Conservation (phyloP, 1,284 basidiomycete genomes). For the Amylostereum areolatum region DNA sequence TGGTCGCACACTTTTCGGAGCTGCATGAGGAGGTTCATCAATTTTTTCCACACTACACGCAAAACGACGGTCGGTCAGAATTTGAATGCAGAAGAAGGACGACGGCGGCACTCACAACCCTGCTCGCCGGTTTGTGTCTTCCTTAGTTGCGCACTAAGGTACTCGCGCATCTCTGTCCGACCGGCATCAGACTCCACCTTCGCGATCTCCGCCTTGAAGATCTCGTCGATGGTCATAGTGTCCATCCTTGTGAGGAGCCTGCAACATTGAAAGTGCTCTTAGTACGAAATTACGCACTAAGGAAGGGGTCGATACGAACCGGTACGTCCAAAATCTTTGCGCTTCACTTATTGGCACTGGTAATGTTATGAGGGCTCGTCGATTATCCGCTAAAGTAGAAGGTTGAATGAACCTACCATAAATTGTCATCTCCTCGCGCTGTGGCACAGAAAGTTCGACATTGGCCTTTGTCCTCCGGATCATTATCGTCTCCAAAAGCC, state of each 20-base stretch:
- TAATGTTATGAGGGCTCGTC: no score
- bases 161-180: constrained; percentile 32
- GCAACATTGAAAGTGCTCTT: neutral
- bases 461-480: constrained; percentile 51
- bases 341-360: constrained; percentile 48
- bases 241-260: constrained; percentile 48
- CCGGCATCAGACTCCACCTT: constrained; percentile 27
- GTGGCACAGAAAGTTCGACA: constrained; percentile 46
- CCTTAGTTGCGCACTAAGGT: constrained; percentile 26
- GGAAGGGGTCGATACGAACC: neutral
- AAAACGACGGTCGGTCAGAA: no score
- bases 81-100: no score
- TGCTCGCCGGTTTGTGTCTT: constrained; percentile 20
- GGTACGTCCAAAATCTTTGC: constrained; percentile 57
- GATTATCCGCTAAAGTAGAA: no score
- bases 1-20: constrained; percentile 53
- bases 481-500: constrained; percentile 48
- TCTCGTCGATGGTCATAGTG: constrained; percentile 36
- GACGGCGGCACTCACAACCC: constrained; percentile 21
- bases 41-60: constrained; percentile 39
- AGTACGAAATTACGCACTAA: neutral
- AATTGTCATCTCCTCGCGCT: constrained; percentile 50
- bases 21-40: constrained; percentile 58
- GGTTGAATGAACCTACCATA: constrained; percentile 25
- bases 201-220: constrained; percentile 31